Base-by-base conservation (phyloP, 345 rosid species). In the Eucalyptus tenuipes region DNA sequence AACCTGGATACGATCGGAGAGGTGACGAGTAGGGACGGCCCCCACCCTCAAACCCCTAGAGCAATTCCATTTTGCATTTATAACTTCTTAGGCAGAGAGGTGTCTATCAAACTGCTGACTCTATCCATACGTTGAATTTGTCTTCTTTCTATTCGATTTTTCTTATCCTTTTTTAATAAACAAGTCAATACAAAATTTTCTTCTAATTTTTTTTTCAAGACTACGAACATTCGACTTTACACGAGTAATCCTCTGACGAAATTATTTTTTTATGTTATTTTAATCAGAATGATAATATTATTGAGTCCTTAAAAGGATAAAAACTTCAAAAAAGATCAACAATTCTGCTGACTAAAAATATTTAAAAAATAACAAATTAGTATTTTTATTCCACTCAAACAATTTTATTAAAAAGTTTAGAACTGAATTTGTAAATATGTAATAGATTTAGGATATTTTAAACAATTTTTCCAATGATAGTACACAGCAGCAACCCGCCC, bases 401-500 rank as follows among this genome's bases (percentile, higher is more conserved):
- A 24, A 7, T 18, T 18, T 18, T 52, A 3, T 52, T 52, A 0
- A 20, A 52, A 8, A 0, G 0, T 52, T 20, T 52, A 52, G 2
- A 52, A 52, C 2, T 20, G 3, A 52, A 8, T 20, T 52, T 8
- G 0, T 18, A 52, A 52, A 18, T 52, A 52, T 7, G 2, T 0
- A 52, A 52, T 18, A 52, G 1, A 52, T 52, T 52, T 52, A 52
- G 0, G 22, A 18, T 52, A 18, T 52, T 52, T 18, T 8, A 0
- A 0, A 7, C 0, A 52, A 18, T 7, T 52, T 3, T 52, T 8
- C 4, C 4, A 3, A 3, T 50, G 4, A 50, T 50, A 0, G 4
- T 50, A 50, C 22, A 3, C 12, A 55, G 9, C 5, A 8, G 6
- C 61, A 55, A 12, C 61, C 1, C 6, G 2, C 7, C n/a, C 0